A percentile compares a stretch with the other conserved stretches of the same genome.
These are phyloP conservation scores for Pichia sp. DNA, from an alignment of 1,139 yeast species.

Conservation along the genomic window DNA sequence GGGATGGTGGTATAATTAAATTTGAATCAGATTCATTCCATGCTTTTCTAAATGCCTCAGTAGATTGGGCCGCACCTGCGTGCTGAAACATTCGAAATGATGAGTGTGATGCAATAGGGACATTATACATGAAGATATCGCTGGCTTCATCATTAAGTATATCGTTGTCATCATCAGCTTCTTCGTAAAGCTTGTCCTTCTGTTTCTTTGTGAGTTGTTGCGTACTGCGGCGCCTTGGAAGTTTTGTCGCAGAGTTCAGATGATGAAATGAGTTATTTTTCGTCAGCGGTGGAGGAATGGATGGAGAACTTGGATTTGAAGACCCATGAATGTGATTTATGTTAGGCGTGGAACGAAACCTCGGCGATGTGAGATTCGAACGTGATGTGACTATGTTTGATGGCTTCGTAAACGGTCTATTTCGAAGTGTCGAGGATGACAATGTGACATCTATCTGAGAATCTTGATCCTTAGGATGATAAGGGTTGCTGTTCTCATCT, in stretches of 20 bases:
- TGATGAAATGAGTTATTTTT: conserved; percentile 3
- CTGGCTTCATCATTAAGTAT: conserved; percentile 28
- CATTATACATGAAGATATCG: conserved; percentile 37
- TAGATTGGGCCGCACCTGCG: conserved; percentile 15
- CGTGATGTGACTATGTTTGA: conserved; percentile 19
- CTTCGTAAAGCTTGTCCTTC: conserved; percentile 37
- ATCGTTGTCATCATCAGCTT: conserved; percentile 27
- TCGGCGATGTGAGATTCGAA: conserved; percentile 7
- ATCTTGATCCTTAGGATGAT: too few species aligned
- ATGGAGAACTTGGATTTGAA: conserved; percentile 11
- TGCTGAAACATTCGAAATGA: conserved; percentile 29
- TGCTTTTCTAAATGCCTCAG: conserved; percentile 22
- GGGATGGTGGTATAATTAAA: conserved; percentile 22
- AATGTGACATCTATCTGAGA: too few species aligned
- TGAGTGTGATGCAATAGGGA: conserved; percentile 37
- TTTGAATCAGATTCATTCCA: conserved; percentile 19
- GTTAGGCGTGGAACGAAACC: conserved; percentile 10
- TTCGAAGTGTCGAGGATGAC: too few species aligned
- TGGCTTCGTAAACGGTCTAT: too few species aligned
- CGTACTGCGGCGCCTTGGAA: conserved; percentile 22
- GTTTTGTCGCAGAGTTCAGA: conserved; percentile 10
- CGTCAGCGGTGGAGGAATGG: not conserved
- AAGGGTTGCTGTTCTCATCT: too few species aligned
- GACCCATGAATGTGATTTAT: conserved; percentile 7
- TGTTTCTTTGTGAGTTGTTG: conserved; percentile 31